Evolutionary conservation across 768 basidiomycete species (phyloP).

Genomic region (Boletellus ananiceps): DNA sequence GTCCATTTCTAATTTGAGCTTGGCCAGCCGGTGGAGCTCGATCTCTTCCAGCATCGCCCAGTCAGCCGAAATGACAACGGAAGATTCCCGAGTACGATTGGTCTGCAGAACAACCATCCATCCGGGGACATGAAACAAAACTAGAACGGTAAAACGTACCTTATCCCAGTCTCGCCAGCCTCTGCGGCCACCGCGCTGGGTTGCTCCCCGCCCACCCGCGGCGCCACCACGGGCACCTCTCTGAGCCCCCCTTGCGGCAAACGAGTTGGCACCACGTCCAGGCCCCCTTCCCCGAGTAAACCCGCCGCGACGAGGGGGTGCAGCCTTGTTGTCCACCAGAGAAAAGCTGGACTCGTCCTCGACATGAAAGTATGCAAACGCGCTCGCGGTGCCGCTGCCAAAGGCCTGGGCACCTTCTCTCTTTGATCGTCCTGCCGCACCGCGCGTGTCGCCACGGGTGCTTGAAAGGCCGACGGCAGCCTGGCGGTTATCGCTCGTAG

Average conservation of each 20-base stretch:
- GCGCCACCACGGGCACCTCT: slow-evolving; percentile 44
- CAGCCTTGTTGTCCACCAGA: slow-evolving; percentile 84
- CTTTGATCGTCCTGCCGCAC: slow-evolving; percentile 52
- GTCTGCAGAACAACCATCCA: slow-evolving; percentile 40
- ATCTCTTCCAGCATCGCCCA: slow-evolving; percentile 98
- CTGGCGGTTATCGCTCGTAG: slow-evolving; percentile 60
- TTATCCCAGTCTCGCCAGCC: slow-evolving; percentile 97
- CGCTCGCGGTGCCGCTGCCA: slow-evolving; percentile 84
- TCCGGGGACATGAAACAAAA: not conserved
- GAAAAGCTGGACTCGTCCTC: slow-evolving; percentile 98
- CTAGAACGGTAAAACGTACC: slow-evolving; percentile 38
- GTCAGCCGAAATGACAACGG: slow-evolving; percentile 84
- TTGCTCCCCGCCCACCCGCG: slow-evolving; percentile 40
- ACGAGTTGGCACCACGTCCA: slow-evolving; percentile 34
- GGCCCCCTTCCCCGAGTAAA: slow-evolving; percentile 50
- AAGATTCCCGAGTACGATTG: slow-evolving; percentile 84
- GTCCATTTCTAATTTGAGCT: slow-evolving; percentile 91
- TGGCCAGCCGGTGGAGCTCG: slow-evolving; percentile 88
- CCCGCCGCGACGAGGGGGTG: slow-evolving; percentile 65
- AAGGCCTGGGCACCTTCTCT: slow-evolving; percentile 81
- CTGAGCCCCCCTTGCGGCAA: slow-evolving; percentile 39
- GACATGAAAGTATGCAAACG: slow-evolving; percentile 95
- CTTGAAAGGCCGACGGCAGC: slow-evolving; percentile 44
- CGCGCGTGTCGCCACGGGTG: slow-evolving; percentile 43
- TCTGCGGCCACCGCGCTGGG: slow-evolving; percentile 42